These are phyloP conservation scores for Magnaporthiopsis incrustans DNA, from an alignment of 2,329 filamentous ascomycete species.

Conservation along the genomic window DNA sequence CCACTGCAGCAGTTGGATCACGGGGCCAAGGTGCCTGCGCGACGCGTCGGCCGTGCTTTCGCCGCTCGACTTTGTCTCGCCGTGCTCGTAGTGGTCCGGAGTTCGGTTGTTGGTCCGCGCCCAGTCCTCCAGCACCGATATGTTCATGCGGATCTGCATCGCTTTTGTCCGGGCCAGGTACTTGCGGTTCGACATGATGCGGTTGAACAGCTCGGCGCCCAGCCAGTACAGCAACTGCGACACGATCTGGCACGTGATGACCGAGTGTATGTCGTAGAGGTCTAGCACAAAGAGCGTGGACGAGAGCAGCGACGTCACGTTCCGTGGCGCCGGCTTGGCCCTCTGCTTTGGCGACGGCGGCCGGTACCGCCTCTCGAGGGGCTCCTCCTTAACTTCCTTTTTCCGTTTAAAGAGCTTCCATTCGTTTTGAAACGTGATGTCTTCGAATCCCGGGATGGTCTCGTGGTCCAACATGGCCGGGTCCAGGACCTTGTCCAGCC, in stretches of 20 bases:
- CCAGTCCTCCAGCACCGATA: slow-evolving; percentile 94
- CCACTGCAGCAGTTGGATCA: slow-evolving; percentile 95
- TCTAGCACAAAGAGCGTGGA: slow-evolving; percentile 96
- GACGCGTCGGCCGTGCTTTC: slow-evolving; percentile 82
- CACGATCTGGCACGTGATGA: slow-evolving; percentile 86
- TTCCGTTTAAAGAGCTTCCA: slow-evolving; percentile 97
- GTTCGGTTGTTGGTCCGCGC: slow-evolving; percentile 86
- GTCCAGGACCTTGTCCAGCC: slow-evolving; percentile 93
- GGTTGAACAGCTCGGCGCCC: slow-evolving; percentile 91
- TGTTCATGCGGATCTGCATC: slow-evolving; percentile 99
- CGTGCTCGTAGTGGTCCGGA: slow-evolving; percentile 91
- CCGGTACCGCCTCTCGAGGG: slow-evolving; percentile 80
- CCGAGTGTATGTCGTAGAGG: slow-evolving; percentile 97
- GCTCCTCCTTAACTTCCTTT: slow-evolving; percentile 81
- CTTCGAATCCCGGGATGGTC: slow-evolving; percentile 94
- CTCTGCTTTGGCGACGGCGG: slow-evolving; percentile 90
- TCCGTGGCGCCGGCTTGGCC: slow-evolving; percentile 85
- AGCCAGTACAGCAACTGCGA: slow-evolving; percentile 95
- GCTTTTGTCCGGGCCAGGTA: slow-evolving; percentile 95
- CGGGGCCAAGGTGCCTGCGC: slow-evolving; percentile 74
- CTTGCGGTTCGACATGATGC: slow-evolving; percentile 91
- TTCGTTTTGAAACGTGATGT: slow-evolving; percentile 94
- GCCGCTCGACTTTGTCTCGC: slow-evolving; percentile 75
- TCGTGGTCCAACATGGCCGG: slow-evolving; percentile 94
- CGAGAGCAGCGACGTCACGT: slow-evolving; percentile 89